Evolutionary conservation across 2,329 filamentous ascomycete genomes (phyloP), one percentile per base, ranked within the genome.

Genomic region (Fusarium vanettenii): DNA sequence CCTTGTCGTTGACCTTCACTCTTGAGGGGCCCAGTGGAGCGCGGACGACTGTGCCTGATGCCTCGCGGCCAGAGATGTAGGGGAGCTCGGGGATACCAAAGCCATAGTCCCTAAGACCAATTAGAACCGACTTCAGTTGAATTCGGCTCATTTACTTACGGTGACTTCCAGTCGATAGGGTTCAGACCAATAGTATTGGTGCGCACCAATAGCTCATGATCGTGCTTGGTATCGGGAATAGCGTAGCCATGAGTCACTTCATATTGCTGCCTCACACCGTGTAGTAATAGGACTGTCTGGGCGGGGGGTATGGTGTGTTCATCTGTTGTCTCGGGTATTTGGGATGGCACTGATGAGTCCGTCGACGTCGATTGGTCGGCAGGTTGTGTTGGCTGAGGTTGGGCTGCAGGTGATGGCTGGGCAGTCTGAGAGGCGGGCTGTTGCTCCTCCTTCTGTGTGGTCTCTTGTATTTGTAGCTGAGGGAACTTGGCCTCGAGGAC

Each of bases 151-250:
- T n/a, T 6, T 13, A 86, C 89, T 76, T 84, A 93, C 92, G 92
- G 91, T 69, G 90, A 88, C 84, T 93, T 93, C 91, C 91, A 94
- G 80, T 94, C 93, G 65, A 95, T 93, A 0, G 93, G 93, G 76
- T 95, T 95, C 41, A 95, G 83, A 0, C 93, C 93, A 75, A 94
- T 91, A 14, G 89, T 89, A 41, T 88, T 84, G 2, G 91, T 88
- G 78, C 88, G 89, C n/a, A 94, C 87, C 6, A 94, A 82, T 6
- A 94, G 82, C 76, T 94, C 90, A 50, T 76, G 71, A 7, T 76
- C 76, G 9, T 83, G 80, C 14, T 70, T 68, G 20, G 77, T 69
- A 10, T 72, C 55, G 0, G 89, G 89, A 7, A 90, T 80, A 2
- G 82, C 79, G 76, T 89, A 84, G 7, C 85, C 82, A 3, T 77